Percentiles rank a stretch among this genome's conserved stretches.
phyloP scores from a whole-genome alignment of 2,329 filamentous ascomycete species.

The Ceratocystis destructans region DNA sequence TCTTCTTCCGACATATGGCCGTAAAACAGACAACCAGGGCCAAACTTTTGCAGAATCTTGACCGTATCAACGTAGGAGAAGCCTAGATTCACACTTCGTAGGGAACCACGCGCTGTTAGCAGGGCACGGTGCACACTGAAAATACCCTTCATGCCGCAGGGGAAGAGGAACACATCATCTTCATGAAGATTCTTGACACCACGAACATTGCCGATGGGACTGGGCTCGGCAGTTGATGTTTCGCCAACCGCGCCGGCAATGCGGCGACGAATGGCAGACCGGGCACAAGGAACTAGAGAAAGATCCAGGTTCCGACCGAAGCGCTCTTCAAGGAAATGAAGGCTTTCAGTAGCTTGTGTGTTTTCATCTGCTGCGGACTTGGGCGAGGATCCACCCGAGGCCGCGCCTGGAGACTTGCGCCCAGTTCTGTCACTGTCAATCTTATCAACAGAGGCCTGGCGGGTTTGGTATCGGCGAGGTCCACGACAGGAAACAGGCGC shows the following conservation, averaged over 20 bases:
- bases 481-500: slow-evolving; percentile 28
- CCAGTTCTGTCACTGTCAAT: slow-evolving; percentile 6
- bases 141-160: slow-evolving; percentile 89
- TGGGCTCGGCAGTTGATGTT: slow-evolving; percentile 26
- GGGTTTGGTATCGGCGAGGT: slow-evolving; percentile 27
- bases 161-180: slow-evolving; percentile 78
- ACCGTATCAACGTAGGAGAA: slow-evolving; percentile 96
- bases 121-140: slow-evolving; percentile 73
- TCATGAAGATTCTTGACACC: slow-evolving; percentile 57
- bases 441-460: slow-evolving; percentile 12
- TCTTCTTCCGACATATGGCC: slow-evolving; percentile 65
- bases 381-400: slow-evolving; percentile 19
- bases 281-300: slow-evolving; percentile 65
- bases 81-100: slow-evolving; percentile 81
- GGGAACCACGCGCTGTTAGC: slow-evolving; percentile 45
- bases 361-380: slow-evolving; percentile 18
- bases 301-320: slow-evolving; percentile 84
- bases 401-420: slow-evolving; percentile 3
- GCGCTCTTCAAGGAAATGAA: slow-evolving; percentile 77
- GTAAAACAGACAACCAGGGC: slow-evolving; percentile 77
- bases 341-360: slow-evolving; percentile 45
- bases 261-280: slow-evolving; percentile 68
- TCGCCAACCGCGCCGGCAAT: slow-evolving; percentile 79
- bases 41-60: slow-evolving; percentile 90
- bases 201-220: slow-evolving; percentile 31